Percentiles rank a stretch among this genome's conserved stretches.
phyloP scores from a whole-genome alignment of 2,329 filamentous ascomycete genomes.

The Fusarium sp. region DNA sequence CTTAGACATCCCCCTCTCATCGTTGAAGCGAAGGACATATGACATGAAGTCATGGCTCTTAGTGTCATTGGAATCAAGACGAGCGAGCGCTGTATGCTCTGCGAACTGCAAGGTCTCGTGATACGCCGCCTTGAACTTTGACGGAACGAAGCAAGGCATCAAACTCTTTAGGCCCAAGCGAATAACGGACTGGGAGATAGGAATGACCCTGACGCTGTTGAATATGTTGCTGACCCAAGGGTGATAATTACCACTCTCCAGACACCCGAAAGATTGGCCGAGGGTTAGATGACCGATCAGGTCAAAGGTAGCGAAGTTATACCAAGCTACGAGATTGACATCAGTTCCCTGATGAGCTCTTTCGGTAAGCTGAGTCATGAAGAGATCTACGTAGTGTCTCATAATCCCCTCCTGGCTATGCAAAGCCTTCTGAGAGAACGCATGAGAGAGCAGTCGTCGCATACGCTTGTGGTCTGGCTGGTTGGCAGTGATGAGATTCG shows the following conservation, averaged over 20 bases:
- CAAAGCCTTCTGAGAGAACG: slow-evolving; percentile 12
- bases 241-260: slow-evolving; percentile 10
- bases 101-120: not conserved
- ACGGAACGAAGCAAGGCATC: not conserved
- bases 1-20: slow-evolving; percentile 11
- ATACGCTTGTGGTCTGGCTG: slow-evolving; percentile 15
- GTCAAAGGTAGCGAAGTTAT: slow-evolving; percentile 16
- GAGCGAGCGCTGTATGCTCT: slow-evolving; percentile 5
- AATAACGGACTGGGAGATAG: rapidly evolving
- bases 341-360: not conserved
- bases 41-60: slow-evolving; percentile 14
- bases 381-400: not conserved
- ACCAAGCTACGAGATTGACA: slow-evolving; percentile 13
- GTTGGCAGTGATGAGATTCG: not conserved
- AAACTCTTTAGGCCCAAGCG: slow-evolving; percentile 2
- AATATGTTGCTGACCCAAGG: slow-evolving; percentile 12
- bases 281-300: slow-evolving; percentile 8
- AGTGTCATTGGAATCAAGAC: not conserved
- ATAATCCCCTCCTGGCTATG: not conserved
- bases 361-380: not conserved
- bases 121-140: not conserved
- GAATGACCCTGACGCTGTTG: not conserved
- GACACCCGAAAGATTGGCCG: slow-evolving; percentile 14
- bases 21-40: slow-evolving; percentile 14
- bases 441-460: slow-evolving; percentile 10